These are phyloP conservation scores for Puccinia novopanici DNA, from an alignment of 1,284 basidiomycete species.

Conservation along the genomic window DNA sequence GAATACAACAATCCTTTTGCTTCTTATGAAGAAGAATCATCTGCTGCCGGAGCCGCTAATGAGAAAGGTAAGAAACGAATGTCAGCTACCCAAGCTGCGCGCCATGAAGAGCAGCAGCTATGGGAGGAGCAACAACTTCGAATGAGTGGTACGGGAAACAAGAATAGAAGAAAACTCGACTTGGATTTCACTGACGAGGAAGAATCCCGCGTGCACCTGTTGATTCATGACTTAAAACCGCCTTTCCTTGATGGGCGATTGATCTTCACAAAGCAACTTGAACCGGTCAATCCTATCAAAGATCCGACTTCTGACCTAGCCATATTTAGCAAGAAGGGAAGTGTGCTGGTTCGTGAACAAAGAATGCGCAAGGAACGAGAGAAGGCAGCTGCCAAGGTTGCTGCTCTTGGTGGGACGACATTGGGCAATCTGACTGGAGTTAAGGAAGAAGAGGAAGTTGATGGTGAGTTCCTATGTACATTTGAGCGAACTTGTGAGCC, in stretches of 20 bases:
- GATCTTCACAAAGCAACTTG: constrained; percentile 93
- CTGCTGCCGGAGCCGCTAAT: neutral
- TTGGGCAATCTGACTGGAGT: constrained; percentile 98
- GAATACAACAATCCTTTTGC: constrained; percentile 26
- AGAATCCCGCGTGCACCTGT: constrained; percentile 92
- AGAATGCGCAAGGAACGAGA: constrained; percentile 92
- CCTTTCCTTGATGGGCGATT: constrained; percentile 96
- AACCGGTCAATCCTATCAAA: constrained; percentile 93
- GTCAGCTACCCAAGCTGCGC: constrained; percentile 57
- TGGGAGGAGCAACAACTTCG: constrained; percentile 99
- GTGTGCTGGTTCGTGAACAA: constrained; percentile 87
- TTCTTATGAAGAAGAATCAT: constrained; percentile 46
- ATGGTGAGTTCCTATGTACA: constrained; percentile 32
- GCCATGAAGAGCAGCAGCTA: constrained; percentile 90
- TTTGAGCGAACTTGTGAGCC: constrained; percentile 12
- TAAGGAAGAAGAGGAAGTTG: constrained; percentile 83
- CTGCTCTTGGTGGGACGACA: constrained; percentile 84
- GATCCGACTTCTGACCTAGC: constrained; percentile 94
- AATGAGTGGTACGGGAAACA: constrained; percentile 82
- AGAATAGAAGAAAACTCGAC: constrained; percentile 71
- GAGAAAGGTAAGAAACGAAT: constrained; percentile 51
- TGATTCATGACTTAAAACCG: constrained; percentile 94
- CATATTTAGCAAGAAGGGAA: constrained; percentile 92
- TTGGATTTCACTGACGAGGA: constrained; percentile 79
- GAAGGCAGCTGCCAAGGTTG: constrained; percentile 92